phyloP scores from a whole-genome alignment of 2,329 filamentous ascomycete genomes.

The Xylariomycetidae sp. region DNA sequence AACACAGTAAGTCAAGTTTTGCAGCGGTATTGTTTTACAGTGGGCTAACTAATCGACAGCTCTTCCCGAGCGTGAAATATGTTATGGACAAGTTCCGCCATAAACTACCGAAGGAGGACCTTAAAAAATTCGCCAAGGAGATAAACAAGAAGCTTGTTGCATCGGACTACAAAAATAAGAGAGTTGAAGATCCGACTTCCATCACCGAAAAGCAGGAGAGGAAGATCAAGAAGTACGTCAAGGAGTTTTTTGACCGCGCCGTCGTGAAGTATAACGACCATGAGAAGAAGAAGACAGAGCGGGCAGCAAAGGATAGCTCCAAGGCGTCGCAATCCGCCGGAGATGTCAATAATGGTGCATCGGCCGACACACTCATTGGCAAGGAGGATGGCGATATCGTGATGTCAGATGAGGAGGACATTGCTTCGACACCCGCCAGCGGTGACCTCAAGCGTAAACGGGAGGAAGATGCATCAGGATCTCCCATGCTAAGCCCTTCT shows the following conservation, averaged over 20 bases:
- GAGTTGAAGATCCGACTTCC: slow-evolving; percentile 73
- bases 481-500: slow-evolving; percentile 43
- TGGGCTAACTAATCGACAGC: slow-evolving; percentile 40
- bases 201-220: slow-evolving; percentile 74
- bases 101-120: slow-evolving; percentile 76
- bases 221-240: slow-evolving; percentile 78
- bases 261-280: slow-evolving; percentile 68
- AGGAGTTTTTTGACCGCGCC: slow-evolving; percentile 82
- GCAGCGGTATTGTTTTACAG: background rate
- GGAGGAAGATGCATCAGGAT: slow-evolving; percentile 36
- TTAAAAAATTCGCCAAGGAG: slow-evolving; percentile 60
- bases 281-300: slow-evolving; percentile 58
- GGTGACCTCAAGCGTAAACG: slow-evolving; percentile 63
- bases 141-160: slow-evolving; percentile 84
- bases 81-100: slow-evolving; percentile 83
- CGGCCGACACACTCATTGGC: no score
- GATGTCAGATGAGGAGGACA: slow-evolving; percentile 39
- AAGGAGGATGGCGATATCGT: slow-evolving; percentile 29
- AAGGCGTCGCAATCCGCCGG: slow-evolving; percentile 21
- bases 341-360: slow-evolving; percentile 14
- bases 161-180: slow-evolving; percentile 84
- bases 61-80: slow-evolving; percentile 79
- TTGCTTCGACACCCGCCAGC: slow-evolving; percentile 39
- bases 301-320: slow-evolving; percentile 20
- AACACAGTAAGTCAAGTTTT: slow-evolving; percentile 66